Evolutionary conservation across 1,284 basidiomycete genomes (phyloP), one percentile per base, ranked within the genome.

Genomic region (Moesziomyces globuligerus): DNA sequence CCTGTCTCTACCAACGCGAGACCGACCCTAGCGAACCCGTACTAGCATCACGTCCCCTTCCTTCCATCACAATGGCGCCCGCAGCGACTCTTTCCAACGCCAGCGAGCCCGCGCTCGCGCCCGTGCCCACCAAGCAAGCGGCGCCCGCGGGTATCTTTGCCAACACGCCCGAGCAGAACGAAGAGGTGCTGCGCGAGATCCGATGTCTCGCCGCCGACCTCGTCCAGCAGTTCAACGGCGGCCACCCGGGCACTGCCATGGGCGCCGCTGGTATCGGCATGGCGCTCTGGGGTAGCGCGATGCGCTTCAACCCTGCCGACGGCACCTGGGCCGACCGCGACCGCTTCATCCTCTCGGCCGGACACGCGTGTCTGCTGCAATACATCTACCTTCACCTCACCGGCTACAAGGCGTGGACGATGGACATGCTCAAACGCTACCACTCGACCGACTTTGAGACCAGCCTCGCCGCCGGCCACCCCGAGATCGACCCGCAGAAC

Each of bases 191-290:
- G 39, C 80, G 82, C 50, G 82, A 81, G 18, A 78, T 84, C 48
- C 75, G 71, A 26, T 50, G 41, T 17, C 68, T 74, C 17, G 67
- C 62, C 9, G 68, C 68, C 28, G 72, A 74, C 46, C 38, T 67
- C 10, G 62, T 64, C 17, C 57, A 54, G 13, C 57, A 71, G 45
- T 29, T 92, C 79, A 94, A 94, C 88, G 93, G 91, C 76, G 83
- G 83, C 24, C 83, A 84, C 52, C 83, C 83, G 7, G 83, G 83
- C 41, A 83, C 83, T 7, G 81, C 83, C 55, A 84, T 84, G 83
- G 83, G 92, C 75, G 89, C 93, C 89, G 92, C 92, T 15, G 91
- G 92, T 26, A 90, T 87, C 55, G 89, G 92, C 65, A 92, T 95
- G 81, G 86, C 95, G 57, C 88, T 95, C 26, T 95, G 28, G 67